A percentile compares a stretch with the other conserved stretches of the same genome.
Evolutionary conservation across 805 yeast genomes (phyloP).

Genomic region (Barnettozyma vustinii): DNA sequence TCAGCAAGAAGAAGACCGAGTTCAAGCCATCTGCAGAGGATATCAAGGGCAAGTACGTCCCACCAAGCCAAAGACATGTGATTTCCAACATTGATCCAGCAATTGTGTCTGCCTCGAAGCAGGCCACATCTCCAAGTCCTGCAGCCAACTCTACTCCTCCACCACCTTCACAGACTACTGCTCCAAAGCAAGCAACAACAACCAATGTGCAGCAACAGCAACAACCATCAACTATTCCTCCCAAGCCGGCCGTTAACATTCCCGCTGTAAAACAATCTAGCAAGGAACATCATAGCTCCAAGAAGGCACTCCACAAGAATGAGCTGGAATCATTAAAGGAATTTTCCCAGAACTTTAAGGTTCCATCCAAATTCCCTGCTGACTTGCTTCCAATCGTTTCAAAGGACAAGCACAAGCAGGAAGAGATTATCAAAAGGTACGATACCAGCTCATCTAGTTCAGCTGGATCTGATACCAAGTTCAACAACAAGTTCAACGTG

Average conservation of each 20-base stretch:
- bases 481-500: slow-evolving; percentile 9
- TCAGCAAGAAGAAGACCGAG: slow-evolving; percentile 33
- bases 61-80: slow-evolving; percentile 52
- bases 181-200: not conserved
- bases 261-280: slow-evolving; percentile 8
- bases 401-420: slow-evolving; percentile 61
- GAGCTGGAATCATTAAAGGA: slow-evolving; percentile 68
- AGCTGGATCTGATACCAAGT: not conserved
- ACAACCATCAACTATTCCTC: slow-evolving; percentile 26
- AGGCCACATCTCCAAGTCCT: not conserved
- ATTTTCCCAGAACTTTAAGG: slow-evolving; percentile 77
- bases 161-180: not conserved
- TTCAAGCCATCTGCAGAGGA: slow-evolving; percentile 37
- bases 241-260: slow-evolving; percentile 11
- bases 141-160: not conserved
- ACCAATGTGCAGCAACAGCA: not conserved
- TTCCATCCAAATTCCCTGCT: slow-evolving; percentile 44
- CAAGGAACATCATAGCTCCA: not conserved
- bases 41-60: slow-evolving; percentile 37
- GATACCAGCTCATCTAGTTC: slow-evolving; percentile 6
- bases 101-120: slow-evolving; percentile 45
- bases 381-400: slow-evolving; percentile 67
- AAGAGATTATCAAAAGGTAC: slow-evolving; percentile 41
- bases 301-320: slow-evolving; percentile 39
- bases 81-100: slow-evolving; percentile 55